Conservation (phyloP, 2,329 filamentous ascomycete species). For the Cytospora chrysosperma region DNA sequence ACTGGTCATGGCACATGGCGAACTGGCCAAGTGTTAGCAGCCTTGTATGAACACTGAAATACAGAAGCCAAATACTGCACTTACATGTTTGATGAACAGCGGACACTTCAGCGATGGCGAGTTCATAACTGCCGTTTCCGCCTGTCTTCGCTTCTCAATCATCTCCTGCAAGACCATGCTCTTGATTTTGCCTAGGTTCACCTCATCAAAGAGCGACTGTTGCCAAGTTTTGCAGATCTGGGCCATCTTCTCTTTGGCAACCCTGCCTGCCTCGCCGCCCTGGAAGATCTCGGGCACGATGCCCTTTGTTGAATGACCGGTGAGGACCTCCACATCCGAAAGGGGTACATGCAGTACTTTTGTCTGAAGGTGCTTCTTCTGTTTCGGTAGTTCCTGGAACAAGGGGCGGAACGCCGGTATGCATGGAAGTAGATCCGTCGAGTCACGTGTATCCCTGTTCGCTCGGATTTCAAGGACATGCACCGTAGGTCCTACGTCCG, state of each 20-base stretch:
- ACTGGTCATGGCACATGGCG: conserved; percentile 94
- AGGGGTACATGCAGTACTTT: conserved; percentile 71
- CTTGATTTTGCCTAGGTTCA: conserved; percentile 78
- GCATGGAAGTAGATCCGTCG: conserved; percentile 86
- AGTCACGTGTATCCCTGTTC: conserved; percentile 66
- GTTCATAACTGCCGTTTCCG: conserved; percentile 61
- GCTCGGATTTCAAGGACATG: conserved; percentile 77
- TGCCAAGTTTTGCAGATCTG: conserved; percentile 73
- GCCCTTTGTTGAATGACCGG: conserved; percentile 62
- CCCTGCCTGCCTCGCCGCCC: conserved; percentile 46
- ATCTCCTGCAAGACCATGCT: conserved; percentile 80
- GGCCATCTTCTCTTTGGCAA: conserved; percentile 67
- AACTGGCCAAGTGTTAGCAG: conserved; percentile 61
- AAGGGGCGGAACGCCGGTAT: conserved; percentile 66
- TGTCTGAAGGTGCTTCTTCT: conserved; percentile 64
- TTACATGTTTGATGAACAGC: conserved; percentile 82
- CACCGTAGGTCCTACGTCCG: conserved; percentile 60
- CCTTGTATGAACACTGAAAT: too few species aligned
- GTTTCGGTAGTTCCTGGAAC: conserved; percentile 66
- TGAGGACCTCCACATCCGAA: conserved; percentile 80
- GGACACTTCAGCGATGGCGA: conserved; percentile 69
- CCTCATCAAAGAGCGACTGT: conserved; percentile 75
- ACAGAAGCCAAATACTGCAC: conserved; percentile 36
- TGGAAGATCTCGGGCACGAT: conserved; percentile 60
- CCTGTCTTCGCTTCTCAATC: conserved; percentile 66